These are phyloP conservation scores for Metschnikowia arizonensis DNA, from an alignment of 805 yeast genomes.

Conservation along the genomic window DNA sequence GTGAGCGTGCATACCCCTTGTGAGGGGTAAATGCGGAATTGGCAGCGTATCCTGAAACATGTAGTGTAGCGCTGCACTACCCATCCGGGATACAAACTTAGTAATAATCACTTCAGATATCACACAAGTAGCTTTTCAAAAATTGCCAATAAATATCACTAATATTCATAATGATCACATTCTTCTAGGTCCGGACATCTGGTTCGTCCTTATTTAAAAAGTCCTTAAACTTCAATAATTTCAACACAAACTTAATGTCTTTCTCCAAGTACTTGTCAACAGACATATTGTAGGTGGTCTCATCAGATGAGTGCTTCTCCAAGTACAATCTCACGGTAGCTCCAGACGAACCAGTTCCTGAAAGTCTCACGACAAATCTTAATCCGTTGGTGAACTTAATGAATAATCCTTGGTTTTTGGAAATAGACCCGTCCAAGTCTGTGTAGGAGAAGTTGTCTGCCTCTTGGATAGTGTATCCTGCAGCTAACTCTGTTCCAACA, in stretches of 20 bases:
- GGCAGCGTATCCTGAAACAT: too few relatives aligned
- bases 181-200: conserved; percentile 86
- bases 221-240: conserved; percentile 67
- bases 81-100: too few relatives aligned
- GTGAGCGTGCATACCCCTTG: too few relatives aligned
- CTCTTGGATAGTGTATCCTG: conserved; percentile 55
- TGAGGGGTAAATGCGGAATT: too few relatives aligned
- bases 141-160: too few relatives aligned
- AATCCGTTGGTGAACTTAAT: conserved; percentile 78
- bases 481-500: conserved; percentile 48
- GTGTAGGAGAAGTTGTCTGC: conserved; percentile 90
- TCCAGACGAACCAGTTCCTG: conserved; percentile 97
- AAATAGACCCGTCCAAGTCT: conserved; percentile 90
- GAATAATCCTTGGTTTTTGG: conserved; percentile 81
- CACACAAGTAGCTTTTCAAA: too few relatives aligned
- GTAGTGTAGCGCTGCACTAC: too few relatives aligned
- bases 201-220: conserved; percentile 80
- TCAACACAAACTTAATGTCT: conserved; percentile 60
- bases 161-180: too few relatives aligned
- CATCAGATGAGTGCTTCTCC: conserved; percentile 73
- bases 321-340: conserved; percentile 92
- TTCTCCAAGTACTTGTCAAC: conserved; percentile 67
- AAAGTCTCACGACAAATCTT: conserved; percentile 82
- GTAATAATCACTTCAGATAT: too few relatives aligned
- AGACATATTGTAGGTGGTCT: conserved; percentile 40